These are phyloP conservation scores for Phytophthora citricola DNA, from an alignment of 352 stramenopile genomes.

Conservation along the genomic window DNA sequence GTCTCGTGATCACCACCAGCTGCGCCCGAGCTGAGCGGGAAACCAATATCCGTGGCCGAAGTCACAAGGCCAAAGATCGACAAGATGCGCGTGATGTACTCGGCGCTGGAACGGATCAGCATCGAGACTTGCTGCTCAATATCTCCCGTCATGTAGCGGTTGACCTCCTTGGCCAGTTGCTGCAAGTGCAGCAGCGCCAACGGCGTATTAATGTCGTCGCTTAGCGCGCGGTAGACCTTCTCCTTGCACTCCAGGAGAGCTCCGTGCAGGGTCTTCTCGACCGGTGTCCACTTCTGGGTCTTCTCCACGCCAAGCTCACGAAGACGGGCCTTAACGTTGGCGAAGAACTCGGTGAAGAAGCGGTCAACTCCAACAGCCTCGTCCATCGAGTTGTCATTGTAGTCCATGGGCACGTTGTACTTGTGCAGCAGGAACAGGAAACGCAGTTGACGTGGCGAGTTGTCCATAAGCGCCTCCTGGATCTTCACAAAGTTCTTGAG, in stretches of 20 bases:
- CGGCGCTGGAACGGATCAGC: conserved; percentile 78
- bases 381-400: conserved; percentile 95
- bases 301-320: conserved; percentile 80
- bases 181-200: conserved; percentile 75
- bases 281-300: conserved; percentile 78
- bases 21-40: conserved; percentile 59
- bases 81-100: conserved; percentile 92
- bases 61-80: conserved; percentile 84
- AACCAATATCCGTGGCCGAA: conserved; percentile 80
- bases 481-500: conserved; percentile 99
- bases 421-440: conserved; percentile 95
- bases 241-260: conserved; percentile 78
- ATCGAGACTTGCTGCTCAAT: conserved; percentile 72
- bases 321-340: conserved; percentile 92
- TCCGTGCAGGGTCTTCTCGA: conserved; percentile 78
- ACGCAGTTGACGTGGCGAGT: conserved; percentile 77
- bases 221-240: conserved; percentile 81
- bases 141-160: conserved; percentile 78
- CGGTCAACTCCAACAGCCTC: conserved; percentile 90
- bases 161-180: conserved; percentile 87
- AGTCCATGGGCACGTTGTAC: conserved; percentile 96
- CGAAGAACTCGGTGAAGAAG: conserved; percentile 95
- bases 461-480: conserved; percentile 89
- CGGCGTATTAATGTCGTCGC: conserved; percentile 93
- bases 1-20: conserved; percentile 74